Base-by-base conservation (phyloP, 257 asterid species). In the Solanum bukasovii region DNA sequence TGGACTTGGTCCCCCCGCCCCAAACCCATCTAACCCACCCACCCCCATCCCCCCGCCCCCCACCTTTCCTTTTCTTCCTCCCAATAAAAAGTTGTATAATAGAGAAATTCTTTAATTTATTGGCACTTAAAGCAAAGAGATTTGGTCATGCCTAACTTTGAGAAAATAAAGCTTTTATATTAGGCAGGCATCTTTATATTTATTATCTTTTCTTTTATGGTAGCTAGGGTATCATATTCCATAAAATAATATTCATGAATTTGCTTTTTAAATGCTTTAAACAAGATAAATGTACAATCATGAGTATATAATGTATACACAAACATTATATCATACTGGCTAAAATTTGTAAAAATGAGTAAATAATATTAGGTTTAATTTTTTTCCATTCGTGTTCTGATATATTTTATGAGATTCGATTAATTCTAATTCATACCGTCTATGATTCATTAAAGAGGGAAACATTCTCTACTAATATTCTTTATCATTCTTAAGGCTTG, bases 191-290 rank as follows among this genome's bases (percentile, higher is more conserved):
- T 75, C 52, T 74, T 14, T 74, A 20, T 72, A 4, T 72, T n/a
- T 63, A 63, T 63, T 73, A 34, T 18, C 46, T 73, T 37, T 75
- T 38, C 83, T 75, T 37, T 21, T 75, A 75, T 75, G 83, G 31
- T 23, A 75, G 67, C 67, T 63, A n/a, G 83, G 83, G 83, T 37
- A 75, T 75, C 83, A 75, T 75, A 75, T 75, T 75, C 83, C 83
- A 34, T 20, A 73, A 73, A 34, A 73, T 20, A 18, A 18, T 20
- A 5, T 2, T 35, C 20, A 37, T 37, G 79, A 11, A 37, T 75
- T 75, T 35, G 12, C 31, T 75, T 73, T 71, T 73, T n/a, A 20
- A 72, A 34, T 73, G 27, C 46, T 34, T 73, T 73, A 34, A 34
- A 73, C 27, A 68, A 27, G 29, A 63, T n/a, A 63, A 65, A 27